Evolutionary conservation across 352 stramenopile genomes (phyloP).

Genomic region (Phytophthora litchii): DNA sequence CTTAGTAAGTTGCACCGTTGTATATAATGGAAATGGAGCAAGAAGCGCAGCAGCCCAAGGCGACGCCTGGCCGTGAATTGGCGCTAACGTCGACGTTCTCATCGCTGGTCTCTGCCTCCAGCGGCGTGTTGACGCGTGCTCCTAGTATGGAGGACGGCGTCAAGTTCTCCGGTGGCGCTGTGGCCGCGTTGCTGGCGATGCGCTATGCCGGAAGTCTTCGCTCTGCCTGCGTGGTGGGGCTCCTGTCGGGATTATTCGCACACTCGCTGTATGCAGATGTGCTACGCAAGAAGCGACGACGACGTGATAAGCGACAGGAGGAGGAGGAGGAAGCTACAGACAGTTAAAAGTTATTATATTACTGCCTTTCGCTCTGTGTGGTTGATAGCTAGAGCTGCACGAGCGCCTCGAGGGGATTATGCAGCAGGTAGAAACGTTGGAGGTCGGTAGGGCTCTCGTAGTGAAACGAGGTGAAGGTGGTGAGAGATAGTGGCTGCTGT

Average conservation of each 20-base stretch:
- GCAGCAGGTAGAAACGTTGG: slow-evolving; percentile 40
- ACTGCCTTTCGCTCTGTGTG: background rate
- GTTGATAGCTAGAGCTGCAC: slow-evolving; percentile 16
- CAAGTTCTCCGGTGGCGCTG: slow-evolving; percentile 63
- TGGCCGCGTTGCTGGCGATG: slow-evolving; percentile 62
- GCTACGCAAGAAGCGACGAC: slow-evolving; percentile 46
- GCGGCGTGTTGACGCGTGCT: slow-evolving; percentile 22
- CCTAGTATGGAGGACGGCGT: slow-evolving; percentile 57
- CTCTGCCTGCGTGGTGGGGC: slow-evolving; percentile 58
- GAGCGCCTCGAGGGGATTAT: slow-evolving; percentile 50
- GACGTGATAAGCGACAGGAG: slow-evolving; percentile 18
- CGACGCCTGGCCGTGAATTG: slow-evolving; percentile 17
- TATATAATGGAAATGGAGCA: slow-evolving; percentile 31
- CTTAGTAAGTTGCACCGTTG: too few species aligned
- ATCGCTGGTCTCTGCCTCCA: slow-evolving; percentile 19
- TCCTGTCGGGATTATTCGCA: slow-evolving; percentile 69
- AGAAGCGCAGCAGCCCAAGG: slow-evolving; percentile 17
- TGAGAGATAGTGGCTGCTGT: slow-evolving; percentile 8
- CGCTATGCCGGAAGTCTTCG: slow-evolving; percentile 67
- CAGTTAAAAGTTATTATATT: slow-evolving; percentile 17
- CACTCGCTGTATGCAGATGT: slow-evolving; percentile 80
- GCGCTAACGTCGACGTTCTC: slow-evolving; percentile 28
- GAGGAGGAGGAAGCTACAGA: slow-evolving; percentile 12
- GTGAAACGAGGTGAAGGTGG: slow-evolving; percentile 45
- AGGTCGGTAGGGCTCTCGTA: slow-evolving; percentile 34